Evolutionary conservation across 768 basidiomycete species (phyloP).

Genomic region (Lactifluus hygrophoroides): DNA sequence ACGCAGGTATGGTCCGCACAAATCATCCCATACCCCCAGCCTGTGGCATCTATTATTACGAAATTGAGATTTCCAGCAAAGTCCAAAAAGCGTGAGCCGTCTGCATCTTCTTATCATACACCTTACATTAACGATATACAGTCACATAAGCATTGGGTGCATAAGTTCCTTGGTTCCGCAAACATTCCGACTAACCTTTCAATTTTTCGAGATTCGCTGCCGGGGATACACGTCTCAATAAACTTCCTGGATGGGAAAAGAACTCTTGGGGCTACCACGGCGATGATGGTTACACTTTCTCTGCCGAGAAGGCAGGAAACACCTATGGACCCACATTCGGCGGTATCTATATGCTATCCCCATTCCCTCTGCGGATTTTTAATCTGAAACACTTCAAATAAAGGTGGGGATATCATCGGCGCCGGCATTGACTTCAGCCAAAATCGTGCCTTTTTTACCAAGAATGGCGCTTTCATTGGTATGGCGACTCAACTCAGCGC

Average conservation of each 20-base stretch:
- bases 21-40: conserved; percentile 70
- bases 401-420: conserved; percentile 83
- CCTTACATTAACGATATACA: conserved; percentile 27
- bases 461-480: conserved; percentile 74
- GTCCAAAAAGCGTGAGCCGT: conserved; percentile 65
- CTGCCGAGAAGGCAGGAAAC: conserved; percentile 61
- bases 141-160: conserved; percentile 78
- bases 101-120: not conserved
- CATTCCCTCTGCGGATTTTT: conserved; percentile 2
- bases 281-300: conserved; percentile 77
- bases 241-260: conserved; percentile 80
- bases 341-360: conserved; percentile 39
- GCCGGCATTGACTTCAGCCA: conserved; percentile 88
- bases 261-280: conserved; percentile 90
- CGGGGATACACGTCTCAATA: conserved; percentile 53
- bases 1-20: conserved; percentile 73
- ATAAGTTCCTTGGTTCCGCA: conserved; percentile 19
- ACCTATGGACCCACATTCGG: conserved; percentile 75
- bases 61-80: conserved; percentile 76
- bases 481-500: conserved; percentile 2
- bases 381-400: conserved; percentile 12
- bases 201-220: conserved; percentile 49
- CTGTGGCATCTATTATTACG: conserved; percentile 92
- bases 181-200: conserved; percentile 2
- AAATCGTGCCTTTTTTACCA: conserved; percentile 79